Percentiles rank a stretch among this genome's conserved stretches.
These are phyloP conservation scores for Cyberlindnera bimundalis DNA, from an alignment of 805 yeast genomes.

Conservation along the genomic window DNA sequence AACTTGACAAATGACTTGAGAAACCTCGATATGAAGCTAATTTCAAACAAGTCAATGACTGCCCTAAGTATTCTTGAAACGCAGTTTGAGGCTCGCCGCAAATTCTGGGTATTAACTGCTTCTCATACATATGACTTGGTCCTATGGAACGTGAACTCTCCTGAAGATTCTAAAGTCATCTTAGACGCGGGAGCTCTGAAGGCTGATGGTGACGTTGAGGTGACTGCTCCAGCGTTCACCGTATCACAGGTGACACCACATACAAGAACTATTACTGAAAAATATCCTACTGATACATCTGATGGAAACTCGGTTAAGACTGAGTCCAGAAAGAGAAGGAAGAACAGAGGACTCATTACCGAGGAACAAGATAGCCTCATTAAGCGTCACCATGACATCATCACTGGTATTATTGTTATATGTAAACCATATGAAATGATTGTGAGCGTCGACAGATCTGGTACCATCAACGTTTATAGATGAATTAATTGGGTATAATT, in stretches of 20 bases:
- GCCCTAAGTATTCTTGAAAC: constrained; percentile 20
- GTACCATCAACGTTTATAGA: constrained; percentile 58
- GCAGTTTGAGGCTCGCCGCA: constrained; percentile 17
- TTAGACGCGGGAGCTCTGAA: constrained; percentile 11
- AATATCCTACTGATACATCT: constrained; percentile 12
- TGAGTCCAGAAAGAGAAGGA: constrained; percentile 17
- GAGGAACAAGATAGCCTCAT: constrained; percentile 42
- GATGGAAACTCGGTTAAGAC: background rate
- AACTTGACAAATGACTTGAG: constrained; percentile 3
- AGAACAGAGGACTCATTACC: constrained; percentile 35
- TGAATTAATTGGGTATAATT: constrained; percentile 16
- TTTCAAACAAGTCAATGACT: constrained; percentile 17
- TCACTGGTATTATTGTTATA: constrained; percentile 46
- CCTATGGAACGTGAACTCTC: constrained; percentile 37
- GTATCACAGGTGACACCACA: constrained; percentile 36
- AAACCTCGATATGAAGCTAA: constrained; percentile 1
- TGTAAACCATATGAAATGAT: constrained; percentile 55
- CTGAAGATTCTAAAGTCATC: constrained; percentile 32
- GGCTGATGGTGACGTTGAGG: constrained; percentile 16
- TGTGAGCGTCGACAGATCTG: constrained; percentile 64
- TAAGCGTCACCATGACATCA: constrained; percentile 47
- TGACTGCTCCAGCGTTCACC: constrained; percentile 2
- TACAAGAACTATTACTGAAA: constrained; percentile 41
- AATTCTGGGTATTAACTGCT: constrained; percentile 21
- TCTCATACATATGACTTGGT: constrained; percentile 23